Conservation (phyloP, 768 basidiomycete genomes). For the Strobilomyces confusus region DNA sequence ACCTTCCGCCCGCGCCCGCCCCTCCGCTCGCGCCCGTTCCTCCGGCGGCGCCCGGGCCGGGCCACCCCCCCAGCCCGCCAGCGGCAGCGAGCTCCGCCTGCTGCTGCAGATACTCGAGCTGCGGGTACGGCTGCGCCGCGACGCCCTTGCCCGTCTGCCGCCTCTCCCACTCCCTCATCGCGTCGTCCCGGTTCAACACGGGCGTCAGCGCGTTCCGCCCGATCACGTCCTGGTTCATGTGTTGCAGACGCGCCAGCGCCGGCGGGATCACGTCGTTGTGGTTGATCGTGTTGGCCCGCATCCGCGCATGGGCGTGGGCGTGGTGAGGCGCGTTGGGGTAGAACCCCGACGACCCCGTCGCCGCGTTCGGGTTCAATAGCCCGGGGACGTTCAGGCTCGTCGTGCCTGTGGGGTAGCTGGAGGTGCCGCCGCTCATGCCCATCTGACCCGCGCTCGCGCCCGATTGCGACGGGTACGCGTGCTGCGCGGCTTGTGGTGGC, state of each 20-base stretch:
- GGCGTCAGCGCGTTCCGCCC: conserved; percentile 84
- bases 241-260: conserved; percentile 83
- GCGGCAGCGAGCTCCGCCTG: conserved; percentile 81
- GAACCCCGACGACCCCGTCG: conserved; percentile 54
- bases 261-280: conserved; percentile 87
- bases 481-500: conserved; percentile 20
- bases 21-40: conserved; percentile 30
- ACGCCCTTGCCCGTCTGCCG: conserved; percentile 70
- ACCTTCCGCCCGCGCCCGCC: conserved; percentile 33
- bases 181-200: conserved; percentile 91
- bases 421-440: conserved; percentile 9
- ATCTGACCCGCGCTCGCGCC: conserved; percentile 20
- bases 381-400: conserved; percentile 20
- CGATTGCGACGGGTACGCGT: conserved; percentile 26
- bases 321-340: conserved; percentile 39
- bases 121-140: conserved; percentile 79
- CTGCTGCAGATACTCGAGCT: conserved; percentile 88
- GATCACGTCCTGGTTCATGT: conserved; percentile 83
- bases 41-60: conserved; percentile 22
- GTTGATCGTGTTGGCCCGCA: conserved; percentile 89
- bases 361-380: conserved; percentile 43
- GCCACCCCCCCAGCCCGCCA: conserved; percentile 59
- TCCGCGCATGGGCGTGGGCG: conserved; percentile 47
- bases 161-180: conserved; percentile 94
- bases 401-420: conserved; percentile 17